Evolutionary conservation across 2,329 filamentous ascomycete genomes (phyloP).

Genomic region (Penicillium crustosum): DNA sequence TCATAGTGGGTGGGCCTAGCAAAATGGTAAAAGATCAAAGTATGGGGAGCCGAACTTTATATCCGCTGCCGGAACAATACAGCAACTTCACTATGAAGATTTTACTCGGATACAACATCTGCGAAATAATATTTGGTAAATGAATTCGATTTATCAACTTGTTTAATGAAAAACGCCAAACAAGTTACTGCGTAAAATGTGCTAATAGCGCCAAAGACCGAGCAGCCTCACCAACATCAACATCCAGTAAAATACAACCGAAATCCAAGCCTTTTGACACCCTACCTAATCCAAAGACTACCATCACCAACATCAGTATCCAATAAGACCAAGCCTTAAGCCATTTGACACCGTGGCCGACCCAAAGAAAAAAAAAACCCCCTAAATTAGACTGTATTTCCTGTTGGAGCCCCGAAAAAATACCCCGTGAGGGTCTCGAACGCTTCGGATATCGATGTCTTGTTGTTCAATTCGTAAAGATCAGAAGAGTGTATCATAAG

Average conservation of each 20-base stretch:
- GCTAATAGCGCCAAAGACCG: not conserved
- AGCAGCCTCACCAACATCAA: not conserved
- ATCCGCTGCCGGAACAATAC: not conserved
- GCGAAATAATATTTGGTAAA: not conserved
- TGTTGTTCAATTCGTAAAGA: not conserved
- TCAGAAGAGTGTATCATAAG: not conserved
- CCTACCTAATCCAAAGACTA: not conserved
- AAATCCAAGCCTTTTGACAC: not conserved
- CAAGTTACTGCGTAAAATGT: not conserved
- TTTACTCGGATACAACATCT: not conserved
- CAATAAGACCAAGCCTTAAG: not conserved
- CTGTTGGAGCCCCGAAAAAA: not conserved
- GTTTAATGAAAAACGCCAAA: not conserved
- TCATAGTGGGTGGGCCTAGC: not conserved
- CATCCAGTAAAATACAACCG: not conserved
- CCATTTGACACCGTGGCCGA: not conserved
- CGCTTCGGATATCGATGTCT: not conserved
- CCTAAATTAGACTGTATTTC: not conserved
- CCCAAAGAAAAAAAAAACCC: not conserved
- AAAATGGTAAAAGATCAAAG: not conserved
- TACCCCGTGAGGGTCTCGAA: not conserved
- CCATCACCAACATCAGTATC: not conserved
- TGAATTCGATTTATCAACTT: not conserved
- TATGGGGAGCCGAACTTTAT: not conserved
- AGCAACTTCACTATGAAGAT: not conserved